Evolutionary conservation across 306 rosid species (phyloP).

Genomic region (Astragalus membranaceus): DNA sequence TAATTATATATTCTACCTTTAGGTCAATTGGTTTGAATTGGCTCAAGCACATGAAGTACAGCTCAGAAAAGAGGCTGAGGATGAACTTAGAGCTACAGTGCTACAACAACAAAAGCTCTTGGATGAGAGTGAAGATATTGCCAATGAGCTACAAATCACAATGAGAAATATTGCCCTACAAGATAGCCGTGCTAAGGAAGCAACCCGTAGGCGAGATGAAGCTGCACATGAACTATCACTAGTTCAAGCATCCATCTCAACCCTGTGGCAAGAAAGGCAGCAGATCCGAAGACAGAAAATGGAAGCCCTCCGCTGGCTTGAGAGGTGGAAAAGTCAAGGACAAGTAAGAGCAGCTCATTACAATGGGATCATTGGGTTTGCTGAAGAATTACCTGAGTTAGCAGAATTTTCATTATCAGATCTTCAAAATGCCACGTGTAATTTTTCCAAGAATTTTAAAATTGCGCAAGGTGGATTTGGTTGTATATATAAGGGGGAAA

Average conservation of each 20-base stretch:
- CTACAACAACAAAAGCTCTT: conserved; percentile 50
- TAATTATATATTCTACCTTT: conserved; percentile 3
- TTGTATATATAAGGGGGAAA: conserved; percentile 76
- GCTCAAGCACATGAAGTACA: conserved; percentile 42
- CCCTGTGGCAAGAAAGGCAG: conserved; percentile 62
- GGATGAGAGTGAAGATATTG: conserved; percentile 36
- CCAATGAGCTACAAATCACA: conserved; percentile 44
- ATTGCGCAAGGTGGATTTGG: conserved; percentile 66
- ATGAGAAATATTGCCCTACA: conserved; percentile 60
- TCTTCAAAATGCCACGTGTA: conserved; percentile 73
- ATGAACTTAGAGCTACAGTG: conserved; percentile 34
- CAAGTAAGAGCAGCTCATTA: conserved; percentile 49
- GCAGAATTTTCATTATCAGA: conserved; percentile 70
- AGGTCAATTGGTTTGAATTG: conserved; percentile 54
- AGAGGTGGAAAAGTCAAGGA: conserved; percentile 61
- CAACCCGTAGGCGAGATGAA: conserved; percentile 55
- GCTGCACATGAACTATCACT: conserved; percentile 47
- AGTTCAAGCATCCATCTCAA: conserved; percentile 68
- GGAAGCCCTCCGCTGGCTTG: conserved; percentile 74
- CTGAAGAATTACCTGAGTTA: conserved; percentile 49
- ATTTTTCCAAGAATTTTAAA: conserved; percentile 74
- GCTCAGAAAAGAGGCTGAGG: conserved; percentile 56
- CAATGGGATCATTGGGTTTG: conserved; percentile 43
- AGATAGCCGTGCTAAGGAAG: conserved; percentile 54
- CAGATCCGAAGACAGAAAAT: conserved; percentile 57